A percentile compares a stretch with the other conserved stretches of the same genome.
Evolutionary conservation across 106 monocot species (phyloP).

Genomic region (Acanthochlamys bracteata): DNA sequence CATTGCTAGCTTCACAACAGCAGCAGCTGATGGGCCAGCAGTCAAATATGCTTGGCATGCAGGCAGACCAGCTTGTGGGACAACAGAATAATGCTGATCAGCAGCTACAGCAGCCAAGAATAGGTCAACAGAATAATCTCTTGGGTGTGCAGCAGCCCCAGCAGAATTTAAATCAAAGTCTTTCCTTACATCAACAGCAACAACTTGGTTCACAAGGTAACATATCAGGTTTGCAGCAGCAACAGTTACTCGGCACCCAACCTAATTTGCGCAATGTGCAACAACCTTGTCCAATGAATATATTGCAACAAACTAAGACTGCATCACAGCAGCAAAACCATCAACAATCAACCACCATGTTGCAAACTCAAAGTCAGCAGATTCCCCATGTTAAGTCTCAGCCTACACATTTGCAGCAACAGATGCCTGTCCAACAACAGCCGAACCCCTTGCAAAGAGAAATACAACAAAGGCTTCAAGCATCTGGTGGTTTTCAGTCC

Average conservation of each 20-base stretch:
- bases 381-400: conserved; percentile 56
- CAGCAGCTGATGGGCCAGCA: conserved; percentile 46
- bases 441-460: conserved; percentile 40
- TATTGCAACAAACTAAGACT: conserved; percentile 45
- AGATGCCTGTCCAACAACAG: conserved; percentile 44
- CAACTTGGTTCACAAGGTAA: conserved; percentile 28
- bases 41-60: conserved; percentile 38
- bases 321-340: conserved; percentile 34
- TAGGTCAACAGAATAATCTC: conserved; percentile 56
- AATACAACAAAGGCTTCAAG: conserved; percentile 59
- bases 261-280: conserved; percentile 30
- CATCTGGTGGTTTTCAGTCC: conserved; percentile 34
- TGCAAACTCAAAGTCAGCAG: conserved; percentile 49
- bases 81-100: conserved; percentile 61
- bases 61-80: conserved; percentile 35
- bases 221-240: conserved; percentile 32
- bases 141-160: conserved; percentile 59
- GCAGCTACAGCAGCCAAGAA: conserved; percentile 48
- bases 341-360: conserved; percentile 30
- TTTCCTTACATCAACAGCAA: conserved; percentile 39
- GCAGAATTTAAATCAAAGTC: conserved; percentile 41
- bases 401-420: conserved; percentile 52
- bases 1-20: conserved; percentile 29
- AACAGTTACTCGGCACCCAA: conserved; percentile 31
- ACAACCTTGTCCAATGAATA: conserved; percentile 33